A percentile compares a stretch with the other conserved stretches of the same genome.
phyloP scores from a whole-genome alignment of 345 rosid species.

The Lumnitzera littorea region DNA sequence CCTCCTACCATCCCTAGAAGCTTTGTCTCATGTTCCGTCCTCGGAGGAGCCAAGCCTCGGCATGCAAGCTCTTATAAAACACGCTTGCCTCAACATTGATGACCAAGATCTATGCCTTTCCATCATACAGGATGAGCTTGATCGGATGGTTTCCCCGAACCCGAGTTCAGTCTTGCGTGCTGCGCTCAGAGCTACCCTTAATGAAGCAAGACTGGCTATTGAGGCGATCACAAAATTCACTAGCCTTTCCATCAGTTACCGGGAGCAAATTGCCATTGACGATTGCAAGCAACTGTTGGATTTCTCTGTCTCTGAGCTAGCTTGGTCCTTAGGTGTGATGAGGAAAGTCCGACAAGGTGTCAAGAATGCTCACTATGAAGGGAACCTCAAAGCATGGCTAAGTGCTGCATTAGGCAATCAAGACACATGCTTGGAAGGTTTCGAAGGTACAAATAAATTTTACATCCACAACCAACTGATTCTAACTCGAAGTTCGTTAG shows the following conservation, averaged over 20 bases:
- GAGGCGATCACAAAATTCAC: slow-evolving; percentile 48
- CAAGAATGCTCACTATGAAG: slow-evolving; percentile 27
- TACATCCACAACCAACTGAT: too few species aligned
- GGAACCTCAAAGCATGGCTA: slow-evolving; percentile 75
- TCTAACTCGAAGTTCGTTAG: too few species aligned
- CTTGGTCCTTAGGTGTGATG: slow-evolving; percentile 89
- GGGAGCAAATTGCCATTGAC: slow-evolving; percentile 72
- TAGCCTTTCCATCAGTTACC: slow-evolving; percentile 48
- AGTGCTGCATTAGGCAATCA: slow-evolving; percentile 90
- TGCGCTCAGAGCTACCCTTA: slow-evolving; percentile 47
- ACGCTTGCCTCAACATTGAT: slow-evolving; percentile 40
- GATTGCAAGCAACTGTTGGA: slow-evolving; percentile 93
- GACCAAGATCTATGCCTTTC: slow-evolving; percentile 46
- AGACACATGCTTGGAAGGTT: slow-evolving; percentile 92
- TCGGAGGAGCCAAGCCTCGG: slow-evolving; percentile 22
- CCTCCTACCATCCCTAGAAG: slow-evolving; percentile 28
- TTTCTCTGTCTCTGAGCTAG: slow-evolving; percentile 81
- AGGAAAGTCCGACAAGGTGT: slow-evolving; percentile 49
- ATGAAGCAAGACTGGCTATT: slow-evolving; percentile 62
- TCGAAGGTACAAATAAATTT: slow-evolving; percentile 38
- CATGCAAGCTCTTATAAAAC: slow-evolving; percentile 29
- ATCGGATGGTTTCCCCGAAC: slow-evolving; percentile 16
- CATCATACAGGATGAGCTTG: slow-evolving; percentile 31
- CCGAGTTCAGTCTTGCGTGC: slow-evolving; percentile 49
- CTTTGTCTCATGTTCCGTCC: slow-evolving; percentile 16